These are phyloP conservation scores for Malassezia dermatis DNA, from an alignment of 1,284 basidiomycete species.

Conservation along the genomic window DNA sequence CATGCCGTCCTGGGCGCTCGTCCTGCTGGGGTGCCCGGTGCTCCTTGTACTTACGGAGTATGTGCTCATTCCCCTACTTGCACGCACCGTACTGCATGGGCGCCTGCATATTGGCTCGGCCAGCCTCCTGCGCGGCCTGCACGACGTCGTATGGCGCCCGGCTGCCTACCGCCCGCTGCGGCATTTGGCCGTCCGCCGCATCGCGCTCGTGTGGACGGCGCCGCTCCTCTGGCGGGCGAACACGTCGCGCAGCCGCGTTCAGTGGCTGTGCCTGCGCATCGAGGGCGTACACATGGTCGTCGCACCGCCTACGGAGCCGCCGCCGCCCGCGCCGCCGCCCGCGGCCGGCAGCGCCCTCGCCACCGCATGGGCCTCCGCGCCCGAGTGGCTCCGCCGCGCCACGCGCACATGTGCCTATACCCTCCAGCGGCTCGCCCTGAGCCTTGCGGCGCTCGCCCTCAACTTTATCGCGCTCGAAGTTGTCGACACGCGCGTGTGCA, in stretches of 20 bases:
- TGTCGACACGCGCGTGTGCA: slow-evolving; percentile 25
- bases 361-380: neutral
- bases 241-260: neutral
- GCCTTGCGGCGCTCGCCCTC: neutral
- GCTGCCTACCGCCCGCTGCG: neutral
- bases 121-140: slow-evolving; percentile 6
- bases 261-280: neutral
- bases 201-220: slow-evolving; percentile 3
- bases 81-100: neutral
- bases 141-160: slow-evolving; percentile 5
- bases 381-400: neutral
- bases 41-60: neutral
- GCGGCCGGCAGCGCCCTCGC: neutral
- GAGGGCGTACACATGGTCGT: neutral
- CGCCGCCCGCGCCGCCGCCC: neutral
- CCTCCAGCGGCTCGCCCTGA: neutral
- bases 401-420: neutral
- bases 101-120: slow-evolving; percentile 1
- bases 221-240: neutral
- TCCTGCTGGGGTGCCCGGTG: neutral
- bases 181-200: neutral
- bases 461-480: slow-evolving; percentile 34
- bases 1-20: neutral
- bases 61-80: slow-evolving; percentile 2
- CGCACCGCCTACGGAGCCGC: neutral